Base-by-base conservation (phyloP, 805 yeast genomes). In the Blastobotrys peoriensis region DNA sequence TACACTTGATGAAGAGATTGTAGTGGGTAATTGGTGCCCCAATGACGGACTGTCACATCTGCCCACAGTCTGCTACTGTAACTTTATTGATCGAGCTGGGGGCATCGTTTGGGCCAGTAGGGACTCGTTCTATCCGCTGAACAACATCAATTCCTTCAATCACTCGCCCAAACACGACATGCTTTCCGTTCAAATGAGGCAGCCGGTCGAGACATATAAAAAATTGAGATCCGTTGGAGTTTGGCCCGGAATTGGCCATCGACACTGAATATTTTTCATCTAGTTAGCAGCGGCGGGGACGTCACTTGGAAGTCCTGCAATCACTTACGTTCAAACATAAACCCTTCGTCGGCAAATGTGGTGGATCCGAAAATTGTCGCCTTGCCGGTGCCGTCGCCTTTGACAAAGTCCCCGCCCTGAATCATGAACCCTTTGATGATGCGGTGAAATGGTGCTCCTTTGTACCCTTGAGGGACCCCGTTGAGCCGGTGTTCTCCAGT, bases 231-330 rank as follows among this genome's bases (percentile, higher is more conserved):
- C 81, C 81, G 56, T 76, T 76, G 52, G 81, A 74, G 66, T 75
- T 69, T 54, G 79, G 76, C 44, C 81, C 82, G 22, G 79, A 73
- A 54, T 76, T 76, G 49, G 81, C 81, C 81, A 76, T 76, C 20
- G 78, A 73, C 49, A 76, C 72, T 60, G 64, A 70, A 70, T 56
- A 76, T 67, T 48, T 50, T 38, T 52, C 62, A 41, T 61, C 62
- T 57, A 23, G 34, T 41, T 30, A 42, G 25, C 25, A 9, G 4
- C 35, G n/a, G n/a, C n/a, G n/a, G n/a, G n/a, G n/a, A n/a, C n/a
- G n/a, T n/a, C n/a, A 6, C 18, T 33, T 33, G 16, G 36, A 8
- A 18, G 15, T 18, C 5, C 16, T 6, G 36, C 27, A 13, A 27
- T 21, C 9, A 49, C 54, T 41, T 45, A 53, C 69, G 70, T 42